Conservation (phyloP, 2,329 filamentous ascomycete species). For the Immersiporthe knoxdaviesiana region DNA sequence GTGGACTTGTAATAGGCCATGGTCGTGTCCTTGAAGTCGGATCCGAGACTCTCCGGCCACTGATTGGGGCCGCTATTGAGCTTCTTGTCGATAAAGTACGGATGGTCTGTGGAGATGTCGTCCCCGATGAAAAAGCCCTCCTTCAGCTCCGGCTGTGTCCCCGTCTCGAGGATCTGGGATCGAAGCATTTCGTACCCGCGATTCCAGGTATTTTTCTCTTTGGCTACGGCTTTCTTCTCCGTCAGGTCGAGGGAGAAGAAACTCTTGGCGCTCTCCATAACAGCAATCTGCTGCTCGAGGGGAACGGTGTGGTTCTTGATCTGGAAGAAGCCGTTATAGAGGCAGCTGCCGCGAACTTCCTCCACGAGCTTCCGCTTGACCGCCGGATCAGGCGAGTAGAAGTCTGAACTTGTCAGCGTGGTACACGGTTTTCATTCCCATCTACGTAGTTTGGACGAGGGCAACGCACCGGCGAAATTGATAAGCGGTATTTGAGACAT, state of each 20-base stretch:
- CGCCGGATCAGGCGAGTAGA: constrained; percentile 26
- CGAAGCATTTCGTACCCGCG: constrained; percentile 52
- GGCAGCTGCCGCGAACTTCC: constrained; percentile 46
- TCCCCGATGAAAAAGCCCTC: constrained; percentile 46
- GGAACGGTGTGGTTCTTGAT: constrained; percentile 53
- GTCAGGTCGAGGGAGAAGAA: constrained; percentile 52
- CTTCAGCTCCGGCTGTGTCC: constrained; percentile 49
- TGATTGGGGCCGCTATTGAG: constrained; percentile 46
- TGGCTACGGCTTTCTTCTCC: constrained; percentile 47
- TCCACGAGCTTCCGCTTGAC: constrained; percentile 38
- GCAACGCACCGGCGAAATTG: constrained; percentile 18
- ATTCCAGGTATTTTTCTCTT: constrained; percentile 44
- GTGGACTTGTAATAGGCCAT: constrained; percentile 45
- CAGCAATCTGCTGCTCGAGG: constrained; percentile 42
- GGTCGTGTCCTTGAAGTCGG: constrained; percentile 41
- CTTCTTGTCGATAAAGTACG: constrained; percentile 44
- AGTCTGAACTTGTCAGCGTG: constrained; percentile 11
- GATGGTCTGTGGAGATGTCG: constrained; percentile 45
- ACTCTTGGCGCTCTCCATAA: constrained; percentile 46
- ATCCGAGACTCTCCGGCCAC: constrained; percentile 45
- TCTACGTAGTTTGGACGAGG: background rate
- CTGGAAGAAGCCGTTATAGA: constrained; percentile 57
- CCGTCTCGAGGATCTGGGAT: constrained; percentile 48
- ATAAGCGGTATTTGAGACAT: constrained; percentile 27
- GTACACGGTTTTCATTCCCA: background rate